Evolutionary conservation across 805 yeast species (phyloP).

Genomic region (Cyberlindnera americana): DNA sequence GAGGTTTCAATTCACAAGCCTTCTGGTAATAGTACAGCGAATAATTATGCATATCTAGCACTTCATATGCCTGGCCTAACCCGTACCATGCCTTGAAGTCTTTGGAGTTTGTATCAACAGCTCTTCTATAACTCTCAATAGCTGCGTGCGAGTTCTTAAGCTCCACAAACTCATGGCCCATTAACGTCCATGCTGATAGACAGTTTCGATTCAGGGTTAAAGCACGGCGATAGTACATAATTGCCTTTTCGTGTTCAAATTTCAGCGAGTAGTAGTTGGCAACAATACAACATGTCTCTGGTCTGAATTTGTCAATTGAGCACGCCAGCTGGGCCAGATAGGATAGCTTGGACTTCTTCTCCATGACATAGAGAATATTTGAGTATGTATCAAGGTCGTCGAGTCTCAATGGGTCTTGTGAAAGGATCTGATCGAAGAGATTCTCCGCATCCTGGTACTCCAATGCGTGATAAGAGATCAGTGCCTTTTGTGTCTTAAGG

Average conservation of each 20-base stretch:
- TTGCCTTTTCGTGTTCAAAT: constrained; percentile 93
- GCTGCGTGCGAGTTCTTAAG: constrained; percentile 96
- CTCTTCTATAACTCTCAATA: constrained; percentile 89
- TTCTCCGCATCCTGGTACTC: constrained; percentile 80
- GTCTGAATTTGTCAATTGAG: constrained; percentile 78
- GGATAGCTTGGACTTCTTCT: constrained; percentile 77
- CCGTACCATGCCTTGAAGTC: constrained; percentile 99
- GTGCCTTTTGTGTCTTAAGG: constrained; percentile 76
- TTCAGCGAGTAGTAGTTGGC: constrained; percentile 92
- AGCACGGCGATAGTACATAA: constrained; percentile 89
- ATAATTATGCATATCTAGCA: constrained; percentile 89
- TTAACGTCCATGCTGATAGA: constrained; percentile 91
- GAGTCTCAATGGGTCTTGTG: constrained; percentile 75
- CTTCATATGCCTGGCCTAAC: constrained; percentile 96
- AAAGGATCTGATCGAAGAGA: constrained; percentile 70
- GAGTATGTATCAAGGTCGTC: constrained; percentile 93
- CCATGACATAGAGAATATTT: constrained; percentile 93
- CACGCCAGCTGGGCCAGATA: constrained; percentile 83
- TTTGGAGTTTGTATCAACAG: constrained; percentile 82
- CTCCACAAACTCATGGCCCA: constrained; percentile 99
- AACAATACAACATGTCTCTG: constrained; percentile 91
- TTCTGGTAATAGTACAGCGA: constrained; percentile 89
- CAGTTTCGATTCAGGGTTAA: constrained; percentile 75
- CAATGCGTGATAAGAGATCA: constrained; percentile 76
- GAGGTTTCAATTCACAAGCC: constrained; percentile 83